Evolutionary conservation across 768 basidiomycete genomes (phyloP), one percentile per base, ranked within the genome.

Genomic region (Mrakia frigida): DNA sequence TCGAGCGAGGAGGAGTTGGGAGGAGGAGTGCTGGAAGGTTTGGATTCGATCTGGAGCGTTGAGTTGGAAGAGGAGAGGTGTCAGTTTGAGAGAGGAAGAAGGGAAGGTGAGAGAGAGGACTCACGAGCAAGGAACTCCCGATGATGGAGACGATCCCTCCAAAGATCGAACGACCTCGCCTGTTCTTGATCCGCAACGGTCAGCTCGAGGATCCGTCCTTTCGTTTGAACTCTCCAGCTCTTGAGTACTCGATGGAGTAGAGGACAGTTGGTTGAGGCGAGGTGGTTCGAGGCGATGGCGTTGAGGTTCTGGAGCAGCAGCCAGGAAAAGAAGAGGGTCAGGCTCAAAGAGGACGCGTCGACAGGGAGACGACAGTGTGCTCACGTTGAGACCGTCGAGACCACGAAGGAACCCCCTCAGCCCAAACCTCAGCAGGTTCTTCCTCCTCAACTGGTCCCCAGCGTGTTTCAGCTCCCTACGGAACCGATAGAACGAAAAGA

Each of bases 381-480:
- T 56, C 70, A 72, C 70, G 6, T 72, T 28, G 35, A 72, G 7
- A 1, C 31, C 9, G 11, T 50, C 31, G 9, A 72, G 50, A 11
- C 70, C 50, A 2, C 35, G 28, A 13, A 28, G 21, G 33, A 72
- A 35, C 11, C 31, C 28, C 11, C 70, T 31, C 6, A 72, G 52
- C 37, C 70, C 70, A 35, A 39, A 37, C 1, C 50, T 21, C 33
- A 72, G 70, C 16, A 72, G 52, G 23, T 56, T 56, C 33, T 59
- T 53, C 37, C 33, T 31, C 5, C 70, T n/a, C 2, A 72, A 25
- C 4, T 18, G 43, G 37, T 46, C 69, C 14, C 43, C 69, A 18
- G 25, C 46, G 13, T 70, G 69, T 7, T 70, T 70, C n/a, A 50
- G 43, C 33, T 70, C 69, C 31, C 69, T 70, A 33, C 28, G 2